These are phyloP conservation scores for Penicillium sp. DNA, from an alignment of 2,329 filamentous ascomycete genomes.

Conservation along the genomic window DNA sequence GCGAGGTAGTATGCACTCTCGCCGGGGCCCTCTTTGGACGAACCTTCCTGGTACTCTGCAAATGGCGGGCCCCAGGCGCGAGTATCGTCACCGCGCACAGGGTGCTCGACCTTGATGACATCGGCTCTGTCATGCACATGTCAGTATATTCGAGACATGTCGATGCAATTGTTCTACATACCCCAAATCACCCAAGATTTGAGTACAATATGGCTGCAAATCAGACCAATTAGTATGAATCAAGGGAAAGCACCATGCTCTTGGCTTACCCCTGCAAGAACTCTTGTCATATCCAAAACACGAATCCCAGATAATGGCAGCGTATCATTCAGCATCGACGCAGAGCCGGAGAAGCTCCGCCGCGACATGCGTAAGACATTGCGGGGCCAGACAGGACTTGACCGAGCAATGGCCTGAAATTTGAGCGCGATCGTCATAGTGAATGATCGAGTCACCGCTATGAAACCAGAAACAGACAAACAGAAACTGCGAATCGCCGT, in stretches of 20 bases:
- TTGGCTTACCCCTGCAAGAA: conserved; percentile 76
- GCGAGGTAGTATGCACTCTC: conserved; percentile 93
- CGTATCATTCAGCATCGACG: conserved; percentile 40
- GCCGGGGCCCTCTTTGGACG: conserved; percentile 59
- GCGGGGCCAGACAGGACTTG: conserved; percentile 17
- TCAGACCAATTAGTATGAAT: conserved; percentile 8
- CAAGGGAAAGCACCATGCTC: background rate
- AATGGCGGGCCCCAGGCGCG: conserved; percentile 95
- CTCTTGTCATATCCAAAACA: conserved; percentile 94
- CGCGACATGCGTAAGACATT: conserved; percentile 22
- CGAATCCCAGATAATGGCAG: conserved; percentile 77
- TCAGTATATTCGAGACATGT: background rate
- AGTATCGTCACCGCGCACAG: conserved; percentile 84
- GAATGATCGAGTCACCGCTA: background rate
- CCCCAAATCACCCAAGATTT: conserved; percentile 94
- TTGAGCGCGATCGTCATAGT: conserved; percentile 26
- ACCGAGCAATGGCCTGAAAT: conserved; percentile 23
- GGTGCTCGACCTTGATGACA: conserved; percentile 96
- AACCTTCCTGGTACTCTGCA: conserved; percentile 62
- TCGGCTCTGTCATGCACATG: conserved; percentile 61
- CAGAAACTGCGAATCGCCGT: background rate
- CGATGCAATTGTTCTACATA: conserved; percentile 44
- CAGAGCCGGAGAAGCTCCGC: conserved; percentile 41
- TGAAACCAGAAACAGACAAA: conserved; percentile 4
- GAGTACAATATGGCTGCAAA: conserved; percentile 84